A percentile compares a stretch with the other conserved stretches of the same genome.
Conservation (phyloP, 352 stramenopile species). For the Phytophthora fragariae region DNA sequence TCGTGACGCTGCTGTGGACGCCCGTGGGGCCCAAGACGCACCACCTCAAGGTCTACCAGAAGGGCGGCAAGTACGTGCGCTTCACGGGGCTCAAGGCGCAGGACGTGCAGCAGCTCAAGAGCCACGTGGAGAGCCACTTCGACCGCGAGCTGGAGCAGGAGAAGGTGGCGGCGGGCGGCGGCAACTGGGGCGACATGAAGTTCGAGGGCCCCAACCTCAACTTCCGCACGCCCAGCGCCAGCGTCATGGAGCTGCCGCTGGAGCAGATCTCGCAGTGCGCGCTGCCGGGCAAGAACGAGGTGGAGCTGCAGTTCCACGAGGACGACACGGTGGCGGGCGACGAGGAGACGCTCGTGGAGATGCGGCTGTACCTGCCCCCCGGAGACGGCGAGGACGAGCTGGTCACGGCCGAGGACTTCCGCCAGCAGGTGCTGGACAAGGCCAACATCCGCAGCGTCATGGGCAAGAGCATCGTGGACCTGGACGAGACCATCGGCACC, state of each 20-base stretch:
- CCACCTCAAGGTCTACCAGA: slow-evolving; percentile 89
- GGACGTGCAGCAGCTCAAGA: slow-evolving; percentile 71
- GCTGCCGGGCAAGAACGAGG: slow-evolving; percentile 97
- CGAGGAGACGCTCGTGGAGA: slow-evolving; percentile 95
- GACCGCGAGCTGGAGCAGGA: slow-evolving; percentile 92
- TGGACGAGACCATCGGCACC: slow-evolving; percentile 96
- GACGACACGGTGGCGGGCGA: slow-evolving; percentile 96
- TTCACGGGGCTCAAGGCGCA: slow-evolving; percentile 80
- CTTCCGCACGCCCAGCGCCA: slow-evolving; percentile 72
- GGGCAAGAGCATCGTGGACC: slow-evolving; percentile 97
- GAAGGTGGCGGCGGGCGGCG: slow-evolving; percentile 86
- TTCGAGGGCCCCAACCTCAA: slow-evolving; percentile 92
- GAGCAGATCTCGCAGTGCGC: slow-evolving; percentile 90
- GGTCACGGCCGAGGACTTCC: slow-evolving; percentile 77
- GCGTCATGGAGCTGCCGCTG: slow-evolving; percentile 78
- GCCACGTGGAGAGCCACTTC: slow-evolving; percentile 84
- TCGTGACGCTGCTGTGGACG: slow-evolving; percentile 88
- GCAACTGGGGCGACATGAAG: slow-evolving; percentile 95
- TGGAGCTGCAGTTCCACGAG: slow-evolving; percentile 99
- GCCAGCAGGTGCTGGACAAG: slow-evolving; percentile 86
- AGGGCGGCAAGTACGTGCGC: slow-evolving; percentile 85
- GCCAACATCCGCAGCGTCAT: slow-evolving; percentile 92
- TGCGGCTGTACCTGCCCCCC: slow-evolving; percentile 96
- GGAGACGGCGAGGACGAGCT: slow-evolving; percentile 57
- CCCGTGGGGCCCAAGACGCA: slow-evolving; percentile 82